Conservation (phyloP, 352 stramenopile species). For the Thraustochytrium sp. region DNA sequence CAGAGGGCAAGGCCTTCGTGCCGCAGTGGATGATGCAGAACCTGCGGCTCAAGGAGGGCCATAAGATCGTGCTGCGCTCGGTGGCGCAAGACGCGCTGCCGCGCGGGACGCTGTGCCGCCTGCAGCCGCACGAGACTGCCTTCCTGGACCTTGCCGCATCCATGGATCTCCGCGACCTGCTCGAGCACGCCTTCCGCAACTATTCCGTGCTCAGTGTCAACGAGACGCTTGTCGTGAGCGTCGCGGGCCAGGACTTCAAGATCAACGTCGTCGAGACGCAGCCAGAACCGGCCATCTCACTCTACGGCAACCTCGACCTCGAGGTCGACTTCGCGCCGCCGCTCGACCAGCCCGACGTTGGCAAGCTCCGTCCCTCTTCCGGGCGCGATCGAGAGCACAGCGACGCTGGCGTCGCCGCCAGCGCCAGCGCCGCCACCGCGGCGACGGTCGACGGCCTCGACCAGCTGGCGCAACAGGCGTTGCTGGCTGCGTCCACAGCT, state of each 20-base stretch:
- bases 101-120: slow-evolving; percentile 22
- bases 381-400: background rate
- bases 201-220: slow-evolving; percentile 21
- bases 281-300: slow-evolving; percentile 19
- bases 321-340: slow-evolving; percentile 47
- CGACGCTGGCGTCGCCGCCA: background rate
- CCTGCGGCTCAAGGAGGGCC: slow-evolving; percentile 33
- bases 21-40: slow-evolving; percentile 47
- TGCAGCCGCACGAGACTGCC: slow-evolving; percentile 45
- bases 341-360: slow-evolving; percentile 22
- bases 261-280: slow-evolving; percentile 46
- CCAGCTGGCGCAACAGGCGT: background rate
- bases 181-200: slow-evolving; percentile 36
- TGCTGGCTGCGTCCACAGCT: background rate
- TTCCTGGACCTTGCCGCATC: slow-evolving; percentile 45
- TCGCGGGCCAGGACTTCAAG: slow-evolving; percentile 18
- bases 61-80: background rate
- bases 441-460: background rate
- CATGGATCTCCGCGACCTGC: slow-evolving; percentile 42
- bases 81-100: background rate
- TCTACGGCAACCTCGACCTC: slow-evolving; percentile 48
- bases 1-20: slow-evolving; percentile 39
- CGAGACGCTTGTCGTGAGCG: slow-evolving; percentile 38
- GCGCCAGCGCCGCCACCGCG: background rate
- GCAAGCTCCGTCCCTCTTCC: background rate